phyloP scores from a whole-genome alignment of 2,329 filamentous ascomycete species.

The Botrytis fabae region DNA sequence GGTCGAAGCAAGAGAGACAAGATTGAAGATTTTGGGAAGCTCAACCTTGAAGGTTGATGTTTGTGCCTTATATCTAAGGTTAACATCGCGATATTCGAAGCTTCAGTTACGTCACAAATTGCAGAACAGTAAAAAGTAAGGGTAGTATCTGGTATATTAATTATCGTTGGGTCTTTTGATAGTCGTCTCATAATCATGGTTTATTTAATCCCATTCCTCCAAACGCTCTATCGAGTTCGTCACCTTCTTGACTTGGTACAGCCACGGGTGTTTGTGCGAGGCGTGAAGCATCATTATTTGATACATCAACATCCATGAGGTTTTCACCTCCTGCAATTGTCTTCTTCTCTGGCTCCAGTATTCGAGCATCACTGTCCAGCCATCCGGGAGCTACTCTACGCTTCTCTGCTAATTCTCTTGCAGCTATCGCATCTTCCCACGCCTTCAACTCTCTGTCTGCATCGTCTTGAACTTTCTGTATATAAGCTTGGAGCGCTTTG shows the following conservation, averaged over 20 bases:
- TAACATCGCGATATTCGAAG: not conserved
- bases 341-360: slow-evolving; percentile 66
- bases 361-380: slow-evolving; percentile 70
- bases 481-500: slow-evolving; percentile 72
- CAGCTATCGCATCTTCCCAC: slow-evolving; percentile 67
- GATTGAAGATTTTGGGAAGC: slow-evolving; percentile 25
- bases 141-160: not conserved
- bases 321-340: slow-evolving; percentile 24
- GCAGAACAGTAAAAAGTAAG: not conserved
- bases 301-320: slow-evolving; percentile 40
- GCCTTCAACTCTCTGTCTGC: slow-evolving; percentile 66
- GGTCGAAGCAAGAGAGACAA: slow-evolving; percentile 22
- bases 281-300: slow-evolving; percentile 38
- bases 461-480: slow-evolving; percentile 67
- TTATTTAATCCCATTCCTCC: slow-evolving; percentile 47
- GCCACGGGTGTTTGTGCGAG: slow-evolving; percentile 42
- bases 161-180: not conserved
- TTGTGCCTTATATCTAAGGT: slow-evolving; percentile 25
- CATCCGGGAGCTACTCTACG: slow-evolving; percentile 76
- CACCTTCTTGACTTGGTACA: slow-evolving; percentile 48
- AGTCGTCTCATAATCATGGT: slow-evolving; percentile 19
- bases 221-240: slow-evolving; percentile 55
- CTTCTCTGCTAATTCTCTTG: slow-evolving; percentile 75
- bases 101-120: slow-evolving; percentile 18
- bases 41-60: slow-evolving; percentile 13